Evolutionary conservation across 2,329 filamentous ascomycete genomes (phyloP).

Genomic region (Helminthosporium solani): DNA sequence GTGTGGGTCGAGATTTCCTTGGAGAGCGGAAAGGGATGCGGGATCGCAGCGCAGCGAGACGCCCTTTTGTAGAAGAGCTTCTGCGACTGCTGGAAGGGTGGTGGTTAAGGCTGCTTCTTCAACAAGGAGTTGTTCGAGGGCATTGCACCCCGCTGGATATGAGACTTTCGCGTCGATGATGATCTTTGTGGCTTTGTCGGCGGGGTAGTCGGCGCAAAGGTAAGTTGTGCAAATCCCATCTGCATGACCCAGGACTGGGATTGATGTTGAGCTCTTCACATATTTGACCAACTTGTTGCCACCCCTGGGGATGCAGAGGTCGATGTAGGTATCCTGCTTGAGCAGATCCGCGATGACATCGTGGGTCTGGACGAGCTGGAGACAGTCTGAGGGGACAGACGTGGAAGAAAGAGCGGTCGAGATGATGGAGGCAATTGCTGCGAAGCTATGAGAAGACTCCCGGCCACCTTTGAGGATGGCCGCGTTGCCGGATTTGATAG

Average conservation of each 20-base stretch:
- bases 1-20: slow-evolving; percentile 47
- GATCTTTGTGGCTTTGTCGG: slow-evolving; percentile 69
- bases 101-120: slow-evolving; percentile 68
- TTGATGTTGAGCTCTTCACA: slow-evolving; percentile 87
- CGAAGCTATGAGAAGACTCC: slow-evolving; percentile 93
- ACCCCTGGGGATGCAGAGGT: slow-evolving; percentile 90
- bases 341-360: slow-evolving; percentile 89
- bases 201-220: slow-evolving; percentile 75
- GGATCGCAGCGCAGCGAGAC: slow-evolving; percentile 82
- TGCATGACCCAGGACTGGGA: slow-evolving; percentile 93
- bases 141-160: slow-evolving; percentile 95
- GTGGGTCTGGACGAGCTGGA: slow-evolving; percentile 91
- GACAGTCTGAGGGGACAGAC: slow-evolving; percentile 76
- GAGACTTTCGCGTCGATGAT: slow-evolving; percentile 89
- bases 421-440: slow-evolving; percentile 84
- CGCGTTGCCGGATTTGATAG: slow-evolving; percentile 95
- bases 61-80: slow-evolving; percentile 71
- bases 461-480: slow-evolving; percentile 97
- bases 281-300: slow-evolving; percentile 87
- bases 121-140: slow-evolving; percentile 86
- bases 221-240: slow-evolving; percentile 91
- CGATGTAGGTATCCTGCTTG: slow-evolving; percentile 80
- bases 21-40: slow-evolving; percentile 64
- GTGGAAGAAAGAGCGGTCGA: slow-evolving; percentile 72
- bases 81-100: slow-evolving; percentile 70